Evolutionary conservation across 257 asterid species (phyloP).

Genomic region (Lycium ferocissimum): DNA sequence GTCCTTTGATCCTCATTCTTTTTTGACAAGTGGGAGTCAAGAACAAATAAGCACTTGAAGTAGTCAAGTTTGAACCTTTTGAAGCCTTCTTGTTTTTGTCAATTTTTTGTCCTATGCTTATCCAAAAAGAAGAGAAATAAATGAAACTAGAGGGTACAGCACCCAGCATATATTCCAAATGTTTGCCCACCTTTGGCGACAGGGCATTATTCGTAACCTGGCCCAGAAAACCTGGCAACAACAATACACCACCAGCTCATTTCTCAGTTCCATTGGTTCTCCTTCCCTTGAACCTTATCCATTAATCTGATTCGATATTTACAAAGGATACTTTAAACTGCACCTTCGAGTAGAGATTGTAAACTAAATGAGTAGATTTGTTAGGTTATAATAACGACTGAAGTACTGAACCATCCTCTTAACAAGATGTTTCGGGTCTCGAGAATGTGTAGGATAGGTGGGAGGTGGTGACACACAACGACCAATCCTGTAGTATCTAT

Average conservation of each 20-base stretch:
- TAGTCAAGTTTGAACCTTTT: not conserved
- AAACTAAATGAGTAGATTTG: not conserved
- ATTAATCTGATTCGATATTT: not conserved
- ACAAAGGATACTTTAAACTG: not conserved
- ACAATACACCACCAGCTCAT: not conserved
- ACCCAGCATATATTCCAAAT: constrained; percentile 11
- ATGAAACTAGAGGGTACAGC: not conserved
- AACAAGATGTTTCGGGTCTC: not conserved
- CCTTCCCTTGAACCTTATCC: not conserved
- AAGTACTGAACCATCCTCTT: not conserved
- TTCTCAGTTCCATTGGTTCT: not conserved
- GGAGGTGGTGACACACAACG: too few relatives aligned
- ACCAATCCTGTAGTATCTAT: too few relatives aligned
- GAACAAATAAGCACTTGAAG: not conserved
- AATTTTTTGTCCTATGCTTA: not conserved
- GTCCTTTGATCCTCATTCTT: not conserved
- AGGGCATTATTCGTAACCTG: not conserved
- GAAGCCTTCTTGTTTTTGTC: constrained; percentile 13
- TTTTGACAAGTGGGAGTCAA: not conserved
- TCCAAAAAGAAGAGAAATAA: not conserved
- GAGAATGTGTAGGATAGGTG: too few relatives aligned
- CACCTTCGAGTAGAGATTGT: not conserved
- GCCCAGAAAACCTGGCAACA: not conserved
- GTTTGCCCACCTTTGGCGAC: constrained; percentile 16
- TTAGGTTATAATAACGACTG: not conserved